Conservation (phyloP, 495 filamentous ascomycete genomes). For the Hypoxylon crocopeplum region DNA sequence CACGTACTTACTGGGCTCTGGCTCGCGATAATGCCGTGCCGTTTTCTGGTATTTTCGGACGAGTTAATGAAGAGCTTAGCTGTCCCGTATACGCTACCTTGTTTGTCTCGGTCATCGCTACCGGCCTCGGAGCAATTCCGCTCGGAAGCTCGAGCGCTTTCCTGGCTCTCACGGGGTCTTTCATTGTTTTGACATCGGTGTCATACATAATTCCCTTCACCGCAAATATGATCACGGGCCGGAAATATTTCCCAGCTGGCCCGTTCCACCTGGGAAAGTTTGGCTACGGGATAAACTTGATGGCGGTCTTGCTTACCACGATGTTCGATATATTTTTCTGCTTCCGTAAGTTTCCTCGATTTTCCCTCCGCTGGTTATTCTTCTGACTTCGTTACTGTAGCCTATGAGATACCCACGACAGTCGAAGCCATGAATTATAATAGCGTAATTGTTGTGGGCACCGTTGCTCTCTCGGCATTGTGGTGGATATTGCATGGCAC, state of each 20-base stretch:
- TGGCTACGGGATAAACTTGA: slow-evolving; percentile 66
- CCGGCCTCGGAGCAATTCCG: slow-evolving; percentile 75
- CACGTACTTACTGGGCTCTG: slow-evolving; percentile 87
- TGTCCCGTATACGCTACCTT: slow-evolving; percentile 75
- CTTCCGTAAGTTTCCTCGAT: slow-evolving; percentile 58
- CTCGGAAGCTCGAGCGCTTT: slow-evolving; percentile 78
- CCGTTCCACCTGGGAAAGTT: slow-evolving; percentile 71
- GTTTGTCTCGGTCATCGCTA: slow-evolving; percentile 65
- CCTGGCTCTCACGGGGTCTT: slow-evolving; percentile 74
- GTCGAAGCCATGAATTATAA: slow-evolving; percentile 75
- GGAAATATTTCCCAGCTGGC: slow-evolving; percentile 68
- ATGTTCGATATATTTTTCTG: slow-evolving; percentile 77
- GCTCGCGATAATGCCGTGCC: slow-evolving; percentile 74
- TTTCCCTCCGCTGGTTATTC: not conserved
- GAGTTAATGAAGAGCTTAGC: slow-evolving; percentile 58
- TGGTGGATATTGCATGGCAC: slow-evolving; percentile 71
- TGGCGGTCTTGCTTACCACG: slow-evolving; percentile 68
- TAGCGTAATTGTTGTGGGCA: slow-evolving; percentile 66
- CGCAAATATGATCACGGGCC: slow-evolving; percentile 70
- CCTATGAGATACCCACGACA: slow-evolving; percentile 62
- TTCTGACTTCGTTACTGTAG: slow-evolving; percentile 41
- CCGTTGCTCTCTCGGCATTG: slow-evolving; percentile 57
- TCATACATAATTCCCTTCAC: slow-evolving; percentile 81
- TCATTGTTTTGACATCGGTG: slow-evolving; percentile 73
- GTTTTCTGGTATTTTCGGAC: slow-evolving; percentile 53